A percentile compares a stretch with the other conserved stretches of the same genome.
Conservation (phyloP, 305 asterid genomes). For the Fraxinus dipetala region DNA sequence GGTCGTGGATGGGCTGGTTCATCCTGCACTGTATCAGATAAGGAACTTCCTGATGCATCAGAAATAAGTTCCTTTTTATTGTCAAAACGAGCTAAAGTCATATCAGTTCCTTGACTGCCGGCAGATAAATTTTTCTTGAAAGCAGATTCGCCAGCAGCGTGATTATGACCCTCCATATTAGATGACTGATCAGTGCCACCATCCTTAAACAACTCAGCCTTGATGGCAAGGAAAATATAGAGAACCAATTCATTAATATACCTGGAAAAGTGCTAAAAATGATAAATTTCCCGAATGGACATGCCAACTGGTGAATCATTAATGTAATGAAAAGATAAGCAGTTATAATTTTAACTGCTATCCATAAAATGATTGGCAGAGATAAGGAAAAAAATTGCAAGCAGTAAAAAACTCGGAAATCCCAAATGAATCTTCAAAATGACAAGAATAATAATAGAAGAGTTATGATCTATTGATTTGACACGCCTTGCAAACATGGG, state of each 20-base stretch:
- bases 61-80: slow-evolving; percentile 36
- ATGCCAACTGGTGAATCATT: not conserved
- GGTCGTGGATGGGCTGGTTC: slow-evolving; percentile 37
- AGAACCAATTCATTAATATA: slow-evolving; percentile 91
- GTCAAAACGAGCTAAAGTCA: slow-evolving; percentile 33
- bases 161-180: slow-evolving; percentile 22
- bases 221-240: slow-evolving; percentile 55
- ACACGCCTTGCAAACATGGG: not conserved
- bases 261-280: slow-evolving; percentile 37
- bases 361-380: not conserved
- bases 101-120: slow-evolving; percentile 37
- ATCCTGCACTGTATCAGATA: slow-evolving; percentile 34
- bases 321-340: not conserved
- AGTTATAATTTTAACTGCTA: not conserved
- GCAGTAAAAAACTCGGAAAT: not conserved
- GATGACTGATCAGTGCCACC: slow-evolving; percentile 39
- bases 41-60: slow-evolving; percentile 33
- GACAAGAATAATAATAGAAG: not conserved
- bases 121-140: slow-evolving; percentile 17
- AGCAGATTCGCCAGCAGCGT: slow-evolving; percentile 8
- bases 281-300: slow-evolving; percentile 25
- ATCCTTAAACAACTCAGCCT: slow-evolving; percentile 51
- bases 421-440: slow-evolving; percentile 30
- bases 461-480: slow-evolving; percentile 2
- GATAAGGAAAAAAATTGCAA: not conserved